Conservation (phyloP, 352 stramenopile genomes). For the Globisporangium irregulare region DNA sequence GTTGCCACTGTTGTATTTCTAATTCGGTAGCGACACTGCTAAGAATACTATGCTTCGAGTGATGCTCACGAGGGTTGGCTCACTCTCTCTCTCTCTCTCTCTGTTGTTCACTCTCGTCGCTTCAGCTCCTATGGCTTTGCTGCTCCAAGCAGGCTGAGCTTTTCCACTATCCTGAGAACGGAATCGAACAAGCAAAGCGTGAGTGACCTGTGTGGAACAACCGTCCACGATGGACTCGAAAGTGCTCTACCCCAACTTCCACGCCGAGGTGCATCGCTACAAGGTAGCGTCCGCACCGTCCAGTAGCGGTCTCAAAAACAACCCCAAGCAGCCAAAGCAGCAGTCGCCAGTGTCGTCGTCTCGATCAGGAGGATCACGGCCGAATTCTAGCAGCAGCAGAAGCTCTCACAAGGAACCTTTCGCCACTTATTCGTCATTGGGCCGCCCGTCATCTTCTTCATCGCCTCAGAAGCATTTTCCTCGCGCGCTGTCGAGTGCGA, state of each 20-base stretch:
- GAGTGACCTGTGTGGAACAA: neutral
- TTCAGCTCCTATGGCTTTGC: neutral
- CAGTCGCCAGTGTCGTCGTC: neutral
- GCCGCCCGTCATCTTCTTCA: slow-evolving; percentile 5
- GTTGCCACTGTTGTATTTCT: neutral
- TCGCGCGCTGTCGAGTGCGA: neutral
- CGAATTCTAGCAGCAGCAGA: slow-evolving; percentile 9
- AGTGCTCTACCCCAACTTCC: slow-evolving; percentile 56
- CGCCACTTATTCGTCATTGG: neutral
- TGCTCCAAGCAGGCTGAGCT: no score
- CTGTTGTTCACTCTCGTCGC: neutral
- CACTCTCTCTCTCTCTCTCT: neutral
- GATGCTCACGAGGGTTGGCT: neutral
- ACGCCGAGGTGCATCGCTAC: slow-evolving; percentile 47
- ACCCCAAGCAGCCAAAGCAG: slow-evolving; percentile 23
- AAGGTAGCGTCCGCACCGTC: slow-evolving; percentile 20
- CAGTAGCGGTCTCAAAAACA: slow-evolving; percentile 18
- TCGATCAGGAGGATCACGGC: neutral
- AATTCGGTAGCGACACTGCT: neutral
- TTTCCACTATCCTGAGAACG: no score
- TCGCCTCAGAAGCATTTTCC: slow-evolving; percentile 4
- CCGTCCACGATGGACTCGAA: slow-evolving; percentile 16
- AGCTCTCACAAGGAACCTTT: neutral
- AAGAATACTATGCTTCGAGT: neutral
- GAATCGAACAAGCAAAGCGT: no score